Percentiles rank a stretch among this genome's conserved stretches.
Evolutionary conservation across 345 rosid species (phyloP).

Genomic region (Syzygium grande): DNA sequence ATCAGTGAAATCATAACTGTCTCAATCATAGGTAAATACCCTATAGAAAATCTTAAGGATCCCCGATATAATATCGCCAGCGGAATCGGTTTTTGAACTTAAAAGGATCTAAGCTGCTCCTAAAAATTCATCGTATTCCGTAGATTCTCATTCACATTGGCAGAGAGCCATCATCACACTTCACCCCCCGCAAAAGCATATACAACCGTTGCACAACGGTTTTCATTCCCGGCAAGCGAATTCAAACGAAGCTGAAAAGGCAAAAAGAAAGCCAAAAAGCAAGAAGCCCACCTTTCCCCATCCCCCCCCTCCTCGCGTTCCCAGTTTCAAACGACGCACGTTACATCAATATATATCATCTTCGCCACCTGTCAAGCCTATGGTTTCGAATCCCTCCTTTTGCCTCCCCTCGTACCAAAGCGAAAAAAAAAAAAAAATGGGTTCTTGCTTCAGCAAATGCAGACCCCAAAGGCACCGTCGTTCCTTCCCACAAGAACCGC

Average conservation of each 20-base stretch:
- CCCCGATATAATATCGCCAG: too few species aligned
- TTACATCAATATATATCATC: neutral
- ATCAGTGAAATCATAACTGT: too few species aligned
- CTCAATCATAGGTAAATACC: too few species aligned
- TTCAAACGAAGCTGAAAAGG: conserved; percentile 36
- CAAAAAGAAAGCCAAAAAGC: conserved; percentile 1
- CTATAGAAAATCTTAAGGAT: too few species aligned
- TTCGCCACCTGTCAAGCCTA: neutral
- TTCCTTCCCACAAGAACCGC: neutral
- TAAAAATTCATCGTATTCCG: neutral
- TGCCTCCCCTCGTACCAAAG: neutral
- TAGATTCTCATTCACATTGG: neutral
- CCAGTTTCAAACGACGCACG: neutral
- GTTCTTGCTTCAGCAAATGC: conserved; percentile 80
- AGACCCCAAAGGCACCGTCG: conserved; percentile 23
- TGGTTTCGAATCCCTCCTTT: neutral
- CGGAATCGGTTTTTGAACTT: neutral
- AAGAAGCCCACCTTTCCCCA: neutral
- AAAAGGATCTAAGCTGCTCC: neutral
- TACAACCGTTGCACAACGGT: conserved; percentile 46
- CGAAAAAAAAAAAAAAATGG: conserved; percentile 24
- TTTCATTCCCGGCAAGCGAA: conserved; percentile 27
- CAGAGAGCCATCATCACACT: neutral
- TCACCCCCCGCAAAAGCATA: neutral
- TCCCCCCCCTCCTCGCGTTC: neutral